A percentile compares a stretch with the other conserved stretches of the same genome.
Conservation (phyloP, 2,329 filamentous ascomycete genomes). For the Hymenoscyphus scutula region DNA sequence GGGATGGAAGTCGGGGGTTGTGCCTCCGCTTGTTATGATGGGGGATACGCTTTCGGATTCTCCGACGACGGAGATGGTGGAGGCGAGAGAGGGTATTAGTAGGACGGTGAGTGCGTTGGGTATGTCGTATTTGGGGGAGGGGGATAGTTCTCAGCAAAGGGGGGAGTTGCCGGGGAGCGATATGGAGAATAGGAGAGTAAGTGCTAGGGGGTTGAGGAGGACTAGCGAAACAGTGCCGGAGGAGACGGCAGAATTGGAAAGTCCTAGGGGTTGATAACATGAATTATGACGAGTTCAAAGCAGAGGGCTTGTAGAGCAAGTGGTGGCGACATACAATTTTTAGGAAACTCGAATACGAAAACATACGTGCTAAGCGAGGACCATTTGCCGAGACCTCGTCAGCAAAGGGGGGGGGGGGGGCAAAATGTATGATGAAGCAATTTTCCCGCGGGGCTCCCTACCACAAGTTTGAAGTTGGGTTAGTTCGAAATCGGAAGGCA, state of each 20-base stretch:
- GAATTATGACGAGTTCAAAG: too few species aligned
- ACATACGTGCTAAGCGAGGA: too few species aligned
- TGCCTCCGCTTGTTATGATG: not conserved
- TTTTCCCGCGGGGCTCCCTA: too few species aligned
- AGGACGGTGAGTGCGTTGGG: not conserved
- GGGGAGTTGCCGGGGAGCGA: not conserved
- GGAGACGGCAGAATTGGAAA: not conserved
- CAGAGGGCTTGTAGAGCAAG: too few species aligned
- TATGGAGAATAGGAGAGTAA: not conserved
- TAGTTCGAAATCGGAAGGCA: too few species aligned
- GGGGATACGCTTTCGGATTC: slow-evolving; percentile 3
- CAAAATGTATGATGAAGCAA: too few species aligned
- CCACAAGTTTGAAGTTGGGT: too few species aligned
- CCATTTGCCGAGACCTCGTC: too few species aligned
- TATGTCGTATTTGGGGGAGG: not conserved
- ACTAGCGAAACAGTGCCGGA: not conserved
- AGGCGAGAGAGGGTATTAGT: not conserved
- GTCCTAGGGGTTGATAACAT: not conserved
- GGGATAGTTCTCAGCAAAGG: not conserved
- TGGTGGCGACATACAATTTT: too few species aligned
- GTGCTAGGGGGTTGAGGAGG: too few species aligned
- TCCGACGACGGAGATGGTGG: not conserved
- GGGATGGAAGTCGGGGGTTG: slow-evolving; percentile 6
- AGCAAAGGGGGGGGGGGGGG: too few species aligned
- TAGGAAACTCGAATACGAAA: too few species aligned